Percentiles rank a stretch among this genome's conserved stretches.
phyloP scores from a whole-genome alignment of 495 filamentous ascomycete genomes.

The Penicillium verhagenii region DNA sequence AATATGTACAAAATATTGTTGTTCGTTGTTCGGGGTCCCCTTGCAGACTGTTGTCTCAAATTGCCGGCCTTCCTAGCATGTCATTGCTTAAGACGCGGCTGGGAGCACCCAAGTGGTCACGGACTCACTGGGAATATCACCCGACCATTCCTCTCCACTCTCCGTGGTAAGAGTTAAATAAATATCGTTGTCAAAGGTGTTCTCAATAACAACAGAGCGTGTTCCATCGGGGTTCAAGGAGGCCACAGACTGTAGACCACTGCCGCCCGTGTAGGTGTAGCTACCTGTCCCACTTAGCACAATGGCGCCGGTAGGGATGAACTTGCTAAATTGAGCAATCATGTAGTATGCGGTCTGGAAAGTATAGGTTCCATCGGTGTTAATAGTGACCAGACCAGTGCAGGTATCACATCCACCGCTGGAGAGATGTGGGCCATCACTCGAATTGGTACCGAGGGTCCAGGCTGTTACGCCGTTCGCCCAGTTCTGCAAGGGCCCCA shows the following conservation, averaged over 20 bases:
- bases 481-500: conserved; percentile 59
- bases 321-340: conserved; percentile 57
- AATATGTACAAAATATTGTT: background rate
- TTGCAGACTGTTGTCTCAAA: too few species aligned
- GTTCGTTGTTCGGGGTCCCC: too few species aligned
- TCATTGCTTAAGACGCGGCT: conserved; percentile 7
- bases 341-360: conserved; percentile 54
- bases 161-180: conserved; percentile 42
- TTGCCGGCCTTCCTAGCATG: too few species aligned
- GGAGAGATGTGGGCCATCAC: conserved; percentile 52
- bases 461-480: conserved; percentile 52
- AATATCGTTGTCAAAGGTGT: conserved; percentile 49
- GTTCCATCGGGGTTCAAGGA: conserved; percentile 52
- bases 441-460: conserved; percentile 52
- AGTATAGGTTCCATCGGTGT: conserved; percentile 40
- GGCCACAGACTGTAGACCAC: conserved; percentile 48
- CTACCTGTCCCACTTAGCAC: conserved; percentile 47
- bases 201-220: conserved; percentile 53
- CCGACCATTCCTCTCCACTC: conserved; percentile 53
- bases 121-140: conserved; percentile 43
- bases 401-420: conserved; percentile 48
- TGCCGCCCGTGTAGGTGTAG: conserved; percentile 42
- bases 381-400: conserved; percentile 49
- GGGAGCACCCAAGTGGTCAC: conserved; percentile 56
- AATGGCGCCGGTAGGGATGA: conserved; percentile 50